Evolutionary conservation across 2,329 filamentous ascomycete species (phyloP), one percentile per base, ranked within the genome.

Genomic region (Botrytis paeoniae): DNA sequence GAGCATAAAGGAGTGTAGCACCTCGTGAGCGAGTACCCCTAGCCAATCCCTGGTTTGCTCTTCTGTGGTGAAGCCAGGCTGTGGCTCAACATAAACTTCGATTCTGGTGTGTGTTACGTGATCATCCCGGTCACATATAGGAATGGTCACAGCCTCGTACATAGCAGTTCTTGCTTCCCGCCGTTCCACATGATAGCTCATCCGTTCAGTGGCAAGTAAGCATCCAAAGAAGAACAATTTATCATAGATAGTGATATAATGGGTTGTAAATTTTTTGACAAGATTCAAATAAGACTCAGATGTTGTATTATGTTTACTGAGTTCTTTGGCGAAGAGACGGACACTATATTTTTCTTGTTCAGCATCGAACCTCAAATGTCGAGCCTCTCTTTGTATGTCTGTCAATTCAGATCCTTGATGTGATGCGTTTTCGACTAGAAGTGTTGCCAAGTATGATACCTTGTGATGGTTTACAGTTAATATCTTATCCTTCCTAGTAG

Each of bases 331-430:
- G 10, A 51, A 51, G 45, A 10, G 0, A 25, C 4, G 0, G 45
- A 51, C 8, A 51, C 4, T 12, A 51, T n/a, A 51, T 22, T 22
- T 18, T 48, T 12, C 20, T 10, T 48, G 0, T 10, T 1, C 22
- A 2, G 1, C 41, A 20, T 43, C 16, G 22, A 48, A 22, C 9
- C 48, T n/a, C 48, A 51, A n/a, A 51, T 0, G 2, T 51, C 10
- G 48, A n/a, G 25, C 48, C 12, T 51, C 25, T 1, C 2, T 5
- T 51, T 51, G 48, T n/a, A n/a, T 0, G 0, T 25, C 4, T 51
- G 48, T n/a, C 25, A 51, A 0, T 14, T n/a, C 4, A n/a, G 25
- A 8, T 0, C 4, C 0, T n/a, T 2, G 1, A 51, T 2, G 22
- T 0, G 25, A 14, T 14, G 48, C 48, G 20, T 51, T n/a, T 51